Base-by-base conservation (phyloP, 805 yeast genomes). In the Grigorovia transvaalensis region DNA sequence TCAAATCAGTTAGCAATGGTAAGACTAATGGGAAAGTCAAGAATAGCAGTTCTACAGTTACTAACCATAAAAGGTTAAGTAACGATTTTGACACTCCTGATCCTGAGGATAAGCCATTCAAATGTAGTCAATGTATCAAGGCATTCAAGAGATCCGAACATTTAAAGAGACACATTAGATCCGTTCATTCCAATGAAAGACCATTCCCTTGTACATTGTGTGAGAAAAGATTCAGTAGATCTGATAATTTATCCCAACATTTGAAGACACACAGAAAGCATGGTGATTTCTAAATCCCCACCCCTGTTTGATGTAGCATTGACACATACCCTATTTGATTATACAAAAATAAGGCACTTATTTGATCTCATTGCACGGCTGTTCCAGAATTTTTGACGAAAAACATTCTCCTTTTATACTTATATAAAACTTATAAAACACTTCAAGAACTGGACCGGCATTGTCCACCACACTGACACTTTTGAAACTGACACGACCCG, bases 221-320 rank as follows among this genome's bases (percentile, higher is more conserved):
- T 60, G 73, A 72, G 44, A 82, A 81, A 64, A 77, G 76, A 57
- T 83, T 83, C 59, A 78, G 85, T 54, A 68, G 89, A 55, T 75
- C 83, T 17, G 89, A 83, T 62, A 84, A 83, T 58, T 71, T 82
- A 61, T 77, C 79, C 46, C 86, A 81, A 63, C 89, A 83, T 64
- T 70, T 80, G 56, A 77, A 78, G 59, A 77, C 78, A 7, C 85
- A 80, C 51, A 66, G 62, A 56, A 66, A 65, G 54, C 70, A 66
- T 56, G 69, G 68, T 29, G 70, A 66, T 52, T 64, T 65, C 49
- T 65, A 50, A 49, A 17, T 11, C 4, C 13, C 15, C 4, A 38
- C 8, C 15, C 15, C 8, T 38, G 8, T 38, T 15, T 38, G 12
- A 30, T 30, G 15, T 33, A 33, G 11, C 38, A 3, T 8, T 13